Base-by-base conservation (phyloP, 495 filamentous ascomycete species). In the Penicillium antarcticum region DNA sequence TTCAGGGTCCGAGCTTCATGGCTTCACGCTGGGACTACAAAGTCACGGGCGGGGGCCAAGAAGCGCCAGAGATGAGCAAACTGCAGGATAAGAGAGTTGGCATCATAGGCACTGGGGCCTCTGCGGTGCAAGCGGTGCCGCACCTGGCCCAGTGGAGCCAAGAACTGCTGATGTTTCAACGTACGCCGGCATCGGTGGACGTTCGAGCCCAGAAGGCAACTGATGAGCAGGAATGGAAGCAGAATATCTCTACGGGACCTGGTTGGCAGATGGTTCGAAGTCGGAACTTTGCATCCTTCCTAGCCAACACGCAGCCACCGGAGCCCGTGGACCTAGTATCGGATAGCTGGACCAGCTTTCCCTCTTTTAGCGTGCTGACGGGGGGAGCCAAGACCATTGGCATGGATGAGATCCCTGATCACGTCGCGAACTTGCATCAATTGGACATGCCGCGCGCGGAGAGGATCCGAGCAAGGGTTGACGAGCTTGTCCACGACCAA, bases 121-220 rank as follows among this genome's bases (percentile, higher is more conserved):
- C 70, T 5, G 72, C 67, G 9, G 64, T 79, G 8, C 77, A 79
- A 52, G 54, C 71, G 6, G 61, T 63, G 14, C 56, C 60, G 3
- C 42, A 58, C 3, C 48, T 63, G 5, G 74, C 63, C 3, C 57
- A 58, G 38, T 44, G 51, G 6, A 69, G 56, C 0, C 53, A 39
- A 3, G 33, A 62, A n/a, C 57, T 76, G 11, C 73, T 70, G 10
- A 70, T 78, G 13, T 69, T 75, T 51, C 74, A 78, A 45, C 64
- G 77, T 2, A 77, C 74, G 2, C 76, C 79, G 23, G 70, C 79
- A 0, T 51, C 67, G 1, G 73, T 83, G 11, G 71, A 68, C 44
- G 26, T 29, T 31, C 78, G 81, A n/a, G 64, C 66, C 2, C 73
- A 83, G n/a, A n/a, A n/a, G n/a, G n/a, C n/a, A n/a, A n/a, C n/a